A percentile compares a stretch with the other conserved stretches of the same genome.
Conservation (phyloP, 352 stramenopile genomes). For the Pythium sp. region DNA sequence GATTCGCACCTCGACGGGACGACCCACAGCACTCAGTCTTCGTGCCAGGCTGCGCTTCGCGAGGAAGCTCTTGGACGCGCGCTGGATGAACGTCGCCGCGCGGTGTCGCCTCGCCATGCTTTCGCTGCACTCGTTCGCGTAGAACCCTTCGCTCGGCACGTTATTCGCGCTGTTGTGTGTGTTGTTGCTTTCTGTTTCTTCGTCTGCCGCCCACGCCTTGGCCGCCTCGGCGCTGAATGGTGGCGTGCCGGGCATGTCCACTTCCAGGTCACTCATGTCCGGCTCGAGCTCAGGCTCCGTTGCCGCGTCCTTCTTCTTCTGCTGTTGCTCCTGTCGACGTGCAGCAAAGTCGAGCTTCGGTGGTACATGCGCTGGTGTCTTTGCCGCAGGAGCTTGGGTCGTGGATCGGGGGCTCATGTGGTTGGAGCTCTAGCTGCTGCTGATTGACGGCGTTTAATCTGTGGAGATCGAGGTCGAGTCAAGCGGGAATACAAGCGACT, state of each 20-base stretch:
- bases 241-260: constrained; percentile 65
- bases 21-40: constrained; percentile 50
- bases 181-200: constrained; percentile 12
- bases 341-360: constrained; percentile 9
- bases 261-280: constrained; percentile 24
- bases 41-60: constrained; percentile 29
- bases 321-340: constrained; percentile 1
- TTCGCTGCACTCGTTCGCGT: constrained; percentile 26
- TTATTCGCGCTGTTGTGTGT: constrained; percentile 19
- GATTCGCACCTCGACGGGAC: constrained; percentile 61
- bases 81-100: constrained; percentile 36
- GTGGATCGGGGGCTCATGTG: constrained; percentile 8
- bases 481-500: background rate
- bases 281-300: constrained; percentile 24
- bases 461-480: background rate
- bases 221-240: constrained; percentile 39
- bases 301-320: constrained; percentile 2
- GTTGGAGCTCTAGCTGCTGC: background rate
- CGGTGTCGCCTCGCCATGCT: constrained; percentile 31
- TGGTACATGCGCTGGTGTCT: constrained; percentile 8
- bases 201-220: constrained; percentile 28
- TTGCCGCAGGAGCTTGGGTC: background rate
- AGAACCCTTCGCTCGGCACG: constrained; percentile 9
- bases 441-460: background rate
- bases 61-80: constrained; percentile 38